These are phyloP conservation scores for Podospora anserina DNA, from an alignment of 495 filamentous ascomycete genomes.

Conservation along the genomic window DNA sequence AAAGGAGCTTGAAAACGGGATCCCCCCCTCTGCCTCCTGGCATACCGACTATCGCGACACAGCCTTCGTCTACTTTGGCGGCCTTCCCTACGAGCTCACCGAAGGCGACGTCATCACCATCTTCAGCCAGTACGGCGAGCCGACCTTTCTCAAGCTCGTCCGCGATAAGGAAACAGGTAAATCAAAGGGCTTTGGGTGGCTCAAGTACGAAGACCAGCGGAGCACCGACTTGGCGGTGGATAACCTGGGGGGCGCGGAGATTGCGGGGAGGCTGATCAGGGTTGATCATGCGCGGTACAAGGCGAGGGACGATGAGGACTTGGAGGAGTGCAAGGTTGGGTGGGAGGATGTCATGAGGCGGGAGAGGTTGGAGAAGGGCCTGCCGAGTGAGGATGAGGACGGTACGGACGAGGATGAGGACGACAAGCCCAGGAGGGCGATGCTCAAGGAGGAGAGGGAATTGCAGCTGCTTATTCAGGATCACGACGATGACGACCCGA, in stretches of 20 bases:
- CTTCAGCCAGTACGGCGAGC: slow-evolving; percentile 96
- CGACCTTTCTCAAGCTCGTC: slow-evolving; percentile 81
- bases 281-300: slow-evolving; percentile 95
- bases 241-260: slow-evolving; percentile 82
- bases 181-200: slow-evolving; percentile 86
- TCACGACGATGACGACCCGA: slow-evolving; percentile 94
- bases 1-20: slow-evolving; percentile 83
- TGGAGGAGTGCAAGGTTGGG: slow-evolving; percentile 51
- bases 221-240: slow-evolving; percentile 94
- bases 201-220: slow-evolving; percentile 98
- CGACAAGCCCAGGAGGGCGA: slow-evolving; percentile 37
- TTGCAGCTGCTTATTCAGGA: slow-evolving; percentile 68
- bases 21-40: slow-evolving; percentile 86
- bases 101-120: slow-evolving; percentile 96
- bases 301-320: slow-evolving; percentile 78
- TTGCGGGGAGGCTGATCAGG: slow-evolving; percentile 74
- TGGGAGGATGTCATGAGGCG: slow-evolving; percentile 46
- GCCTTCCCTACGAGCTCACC: slow-evolving; percentile 87
- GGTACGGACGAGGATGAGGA: slow-evolving; percentile 39
- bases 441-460: slow-evolving; percentile 67
- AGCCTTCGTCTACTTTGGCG: slow-evolving; percentile 93
- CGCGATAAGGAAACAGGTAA: slow-evolving; percentile 96
- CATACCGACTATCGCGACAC: slow-evolving; percentile 97
- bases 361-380: slow-evolving; percentile 38
- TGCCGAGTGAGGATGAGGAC: slow-evolving; percentile 38